A percentile compares a stretch with the other conserved stretches of the same genome.
These are phyloP conservation scores for Pythium coloratum DNA, from an alignment of 352 stramenopile genomes.

Conservation along the genomic window DNA sequence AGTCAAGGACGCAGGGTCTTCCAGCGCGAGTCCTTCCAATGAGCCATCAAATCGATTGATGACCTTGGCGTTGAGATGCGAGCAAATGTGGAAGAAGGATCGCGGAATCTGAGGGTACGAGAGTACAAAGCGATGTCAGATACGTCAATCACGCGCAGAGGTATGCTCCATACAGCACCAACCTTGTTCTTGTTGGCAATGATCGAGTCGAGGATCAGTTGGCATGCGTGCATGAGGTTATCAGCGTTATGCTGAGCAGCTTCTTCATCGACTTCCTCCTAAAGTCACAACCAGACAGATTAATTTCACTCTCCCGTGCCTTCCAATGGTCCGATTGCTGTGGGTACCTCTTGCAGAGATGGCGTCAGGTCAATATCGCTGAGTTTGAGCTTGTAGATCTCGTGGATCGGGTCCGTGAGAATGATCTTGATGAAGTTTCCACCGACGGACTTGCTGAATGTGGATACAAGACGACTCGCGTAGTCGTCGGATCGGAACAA, in stretches of 20 bases:
- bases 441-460: slow-evolving; percentile 44
- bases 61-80: slow-evolving; percentile 41
- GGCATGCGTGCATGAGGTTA: slow-evolving; percentile 83
- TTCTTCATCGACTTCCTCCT: slow-evolving; percentile 18
- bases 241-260: slow-evolving; percentile 46
- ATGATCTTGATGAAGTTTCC: slow-evolving; percentile 38
- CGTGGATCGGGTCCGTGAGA: slow-evolving; percentile 34
- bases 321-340: not conserved
- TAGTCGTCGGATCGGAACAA: slow-evolving; percentile 51
- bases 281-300: not conserved
- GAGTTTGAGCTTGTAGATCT: slow-evolving; percentile 38
- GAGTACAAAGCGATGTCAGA: slow-evolving; percentile 3
- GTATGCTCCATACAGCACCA: not conserved
- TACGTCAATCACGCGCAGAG: not conserved
- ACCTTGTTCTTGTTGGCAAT: slow-evolving; percentile 58
- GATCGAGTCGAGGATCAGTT: slow-evolving; percentile 83
- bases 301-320: not conserved
- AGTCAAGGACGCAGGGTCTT: slow-evolving; percentile 34
- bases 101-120: slow-evolving; percentile 30
- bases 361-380: slow-evolving; percentile 78
- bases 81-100: slow-evolving; percentile 48
- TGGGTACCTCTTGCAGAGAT: slow-evolving; percentile 47
- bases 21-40: slow-evolving; percentile 33
- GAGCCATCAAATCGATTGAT: slow-evolving; percentile 44
- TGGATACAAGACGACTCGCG: slow-evolving; percentile 41